phyloP scores from a whole-genome alignment of 23 red algal genomes.

The Cyanidium caldarium region DNA sequence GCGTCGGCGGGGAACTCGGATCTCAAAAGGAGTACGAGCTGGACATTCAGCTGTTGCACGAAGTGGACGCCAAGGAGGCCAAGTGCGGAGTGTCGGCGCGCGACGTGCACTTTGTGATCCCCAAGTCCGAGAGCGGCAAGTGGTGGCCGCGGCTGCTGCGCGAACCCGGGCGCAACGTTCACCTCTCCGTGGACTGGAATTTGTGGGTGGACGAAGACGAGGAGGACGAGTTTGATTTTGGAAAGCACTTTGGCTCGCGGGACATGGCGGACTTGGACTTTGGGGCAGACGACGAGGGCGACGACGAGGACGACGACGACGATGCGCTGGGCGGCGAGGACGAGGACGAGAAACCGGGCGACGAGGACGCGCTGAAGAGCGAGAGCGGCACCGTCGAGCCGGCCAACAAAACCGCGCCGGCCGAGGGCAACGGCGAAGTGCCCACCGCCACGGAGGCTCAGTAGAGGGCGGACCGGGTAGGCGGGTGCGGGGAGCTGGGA shows the following conservation, averaged over 20 bases:
- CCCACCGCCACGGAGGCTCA: too few relatives aligned
- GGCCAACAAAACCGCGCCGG: neutral
- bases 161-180: conserved; percentile 51
- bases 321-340: too few relatives aligned
- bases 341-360: neutral
- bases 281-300: conserved; percentile 24
- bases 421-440: too few relatives aligned
- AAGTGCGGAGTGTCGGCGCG: conserved; percentile 38
- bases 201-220: conserved; percentile 89
- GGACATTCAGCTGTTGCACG: conserved; percentile 60
- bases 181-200: conserved; percentile 91
- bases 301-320: neutral
- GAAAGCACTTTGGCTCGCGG: conserved; percentile 11
- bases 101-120: conserved; percentile 49
- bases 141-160: conserved; percentile 87
- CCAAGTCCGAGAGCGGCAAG: conserved; percentile 46
- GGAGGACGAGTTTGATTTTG: conserved; percentile 77
- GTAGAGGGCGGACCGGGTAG: too few relatives aligned
- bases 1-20: conserved; percentile 38
- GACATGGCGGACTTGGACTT: conserved; percentile 48
- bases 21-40: conserved; percentile 60
- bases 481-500: too few relatives aligned
- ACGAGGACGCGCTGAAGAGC: neutral
- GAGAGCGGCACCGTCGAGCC: neutral
- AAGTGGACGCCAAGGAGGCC: conserved; percentile 44